These are phyloP conservation scores for Fusarium falciforme DNA, from an alignment of 2,329 filamentous ascomycete species.

Conservation along the genomic window DNA sequence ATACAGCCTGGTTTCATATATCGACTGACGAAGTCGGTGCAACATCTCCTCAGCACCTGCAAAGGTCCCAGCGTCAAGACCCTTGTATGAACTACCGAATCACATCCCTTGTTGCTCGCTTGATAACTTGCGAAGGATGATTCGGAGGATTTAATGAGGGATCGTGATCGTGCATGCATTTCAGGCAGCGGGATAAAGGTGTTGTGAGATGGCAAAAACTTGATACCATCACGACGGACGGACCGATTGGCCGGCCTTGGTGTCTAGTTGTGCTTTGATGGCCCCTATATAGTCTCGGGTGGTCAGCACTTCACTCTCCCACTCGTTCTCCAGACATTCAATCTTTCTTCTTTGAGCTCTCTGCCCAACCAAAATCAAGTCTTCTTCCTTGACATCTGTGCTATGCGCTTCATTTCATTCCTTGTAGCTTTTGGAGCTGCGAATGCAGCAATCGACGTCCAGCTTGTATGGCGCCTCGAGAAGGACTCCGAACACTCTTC, in stretches of 20 bases:
- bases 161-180: background rate
- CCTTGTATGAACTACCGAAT: background rate
- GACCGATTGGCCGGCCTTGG: background rate
- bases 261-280: background rate
- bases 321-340: too few relatives aligned
- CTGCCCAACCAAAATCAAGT: background rate
- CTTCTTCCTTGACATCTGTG: background rate
- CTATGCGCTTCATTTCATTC: background rate
- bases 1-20: background rate
- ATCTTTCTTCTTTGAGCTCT: background rate
- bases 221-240: background rate
- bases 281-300: background rate
- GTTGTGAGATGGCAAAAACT: background rate
- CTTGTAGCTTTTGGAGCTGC: background rate
- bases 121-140: background rate
- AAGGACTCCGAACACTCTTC: background rate
- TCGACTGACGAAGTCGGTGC: background rate
- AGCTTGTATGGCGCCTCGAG: background rate
- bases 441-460: background rate
- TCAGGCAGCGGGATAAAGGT: background rate
- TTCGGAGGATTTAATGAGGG: background rate
- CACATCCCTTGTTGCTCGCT: background rate
- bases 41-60: background rate
- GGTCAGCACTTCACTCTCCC: too few relatives aligned
- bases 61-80: background rate